phyloP scores from a whole-genome alignment of 768 basidiomycete species.

The Leucocoprinus sp. region DNA sequence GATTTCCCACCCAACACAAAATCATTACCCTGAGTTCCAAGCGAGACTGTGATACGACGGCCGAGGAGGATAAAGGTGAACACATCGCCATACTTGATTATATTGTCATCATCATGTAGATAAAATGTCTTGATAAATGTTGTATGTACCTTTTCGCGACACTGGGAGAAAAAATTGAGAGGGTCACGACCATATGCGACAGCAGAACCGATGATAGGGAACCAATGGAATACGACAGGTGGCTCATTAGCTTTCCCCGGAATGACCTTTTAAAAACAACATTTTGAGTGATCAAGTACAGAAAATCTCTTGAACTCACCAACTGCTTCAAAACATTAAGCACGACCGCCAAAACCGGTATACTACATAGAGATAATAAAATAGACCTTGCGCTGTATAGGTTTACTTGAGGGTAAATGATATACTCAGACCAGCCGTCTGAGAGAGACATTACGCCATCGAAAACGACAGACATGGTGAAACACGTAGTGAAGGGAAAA shows the following conservation, averaged over 20 bases:
- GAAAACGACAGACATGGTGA: slow-evolving; percentile 30
- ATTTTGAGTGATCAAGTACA: slow-evolving; percentile 8
- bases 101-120: no score
- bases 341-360: slow-evolving; percentile 58
- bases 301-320: slow-evolving; percentile 32
- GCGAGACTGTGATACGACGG: slow-evolving; percentile 81
- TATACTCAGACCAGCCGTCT: slow-evolving; percentile 37
- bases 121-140: neutral
- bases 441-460: slow-evolving; percentile 32
- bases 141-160: slow-evolving; percentile 60
- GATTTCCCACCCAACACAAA: slow-evolving; percentile 92
- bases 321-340: slow-evolving; percentile 76
- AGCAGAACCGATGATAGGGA: slow-evolving; percentile 88
- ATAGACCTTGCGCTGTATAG: slow-evolving; percentile 28
- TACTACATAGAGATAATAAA: slow-evolving; percentile 49
- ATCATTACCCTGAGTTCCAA: slow-evolving; percentile 90
- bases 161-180: slow-evolving; percentile 74
- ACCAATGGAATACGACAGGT: slow-evolving; percentile 87
- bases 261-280: slow-evolving; percentile 36
- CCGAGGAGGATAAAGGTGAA: slow-evolving; percentile 94
- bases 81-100: slow-evolving; percentile 90
- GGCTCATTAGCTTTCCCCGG: slow-evolving; percentile 69
- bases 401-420: slow-evolving; percentile 32
- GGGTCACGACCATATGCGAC: slow-evolving; percentile 89
- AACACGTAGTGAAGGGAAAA: neutral